Evolutionary conservation across 495 filamentous ascomycete genomes (phyloP).

Genomic region (Penicilliopsis zonata): DNA sequence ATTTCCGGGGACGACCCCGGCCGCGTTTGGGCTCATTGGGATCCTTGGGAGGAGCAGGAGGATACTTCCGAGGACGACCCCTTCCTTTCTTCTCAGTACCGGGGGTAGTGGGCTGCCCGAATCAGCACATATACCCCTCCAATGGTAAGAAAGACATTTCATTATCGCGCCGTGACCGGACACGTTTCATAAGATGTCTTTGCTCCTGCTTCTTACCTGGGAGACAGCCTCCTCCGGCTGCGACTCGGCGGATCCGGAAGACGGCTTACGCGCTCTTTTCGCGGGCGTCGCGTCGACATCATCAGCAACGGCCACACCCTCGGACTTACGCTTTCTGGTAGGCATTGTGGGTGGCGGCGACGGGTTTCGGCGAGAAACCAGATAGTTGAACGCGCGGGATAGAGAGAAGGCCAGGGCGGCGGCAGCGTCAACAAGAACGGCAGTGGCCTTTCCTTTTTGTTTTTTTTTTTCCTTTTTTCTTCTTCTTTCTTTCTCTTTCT

Average conservation of each 20-base stretch:
- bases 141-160: no score
- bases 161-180: no score
- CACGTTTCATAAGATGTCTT: no score
- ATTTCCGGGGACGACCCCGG: constrained; percentile 23
- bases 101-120: not conserved
- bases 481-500: constrained; percentile 1
- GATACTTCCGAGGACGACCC: constrained; percentile 1
- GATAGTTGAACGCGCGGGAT: not conserved
- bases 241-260: not conserved
- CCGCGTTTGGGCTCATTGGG: constrained; percentile 20
- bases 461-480: not conserved
- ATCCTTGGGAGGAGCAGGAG: not conserved
- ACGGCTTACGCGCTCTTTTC: constrained; percentile 12
- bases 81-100: not conserved
- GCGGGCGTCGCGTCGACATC: constrained; percentile 9
- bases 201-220: constrained; percentile 11
- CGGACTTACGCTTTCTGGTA: constrained; percentile 17
- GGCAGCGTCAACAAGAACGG: no score
- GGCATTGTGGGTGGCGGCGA: constrained; percentile 12
- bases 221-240: constrained; percentile 1
- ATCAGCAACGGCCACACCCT: constrained; percentile 9
- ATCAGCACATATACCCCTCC: no score
- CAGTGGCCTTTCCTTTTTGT: not conserved
- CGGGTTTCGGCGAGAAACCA: no score
- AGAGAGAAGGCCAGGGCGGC: not conserved